Evolutionary conservation across 2,329 filamentous ascomycete species (phyloP).

Genomic region (Diplodia scrobiculata): DNA sequence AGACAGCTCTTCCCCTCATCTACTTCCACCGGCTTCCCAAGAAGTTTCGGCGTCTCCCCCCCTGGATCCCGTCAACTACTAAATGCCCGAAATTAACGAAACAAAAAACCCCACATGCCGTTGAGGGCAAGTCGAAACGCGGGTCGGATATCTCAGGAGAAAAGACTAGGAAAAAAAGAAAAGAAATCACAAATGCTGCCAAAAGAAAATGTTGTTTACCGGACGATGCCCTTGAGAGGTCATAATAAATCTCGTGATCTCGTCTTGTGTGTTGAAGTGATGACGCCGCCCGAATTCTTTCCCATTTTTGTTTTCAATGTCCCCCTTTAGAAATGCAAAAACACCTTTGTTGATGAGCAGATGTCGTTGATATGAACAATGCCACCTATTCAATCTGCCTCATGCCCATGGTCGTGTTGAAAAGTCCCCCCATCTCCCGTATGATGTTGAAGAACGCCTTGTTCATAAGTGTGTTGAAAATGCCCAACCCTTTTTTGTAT

Average conservation of each 20-base stretch:
- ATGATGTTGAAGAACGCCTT: constrained; percentile 13
- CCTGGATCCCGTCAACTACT: background rate
- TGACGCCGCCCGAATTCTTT: background rate
- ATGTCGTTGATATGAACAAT: constrained; percentile 1
- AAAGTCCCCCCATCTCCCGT: background rate
- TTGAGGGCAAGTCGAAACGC: constrained; percentile 15
- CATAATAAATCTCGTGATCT: constrained; percentile 14
- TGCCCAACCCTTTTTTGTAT: constrained; percentile 11
- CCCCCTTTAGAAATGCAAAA: constrained; percentile 7
- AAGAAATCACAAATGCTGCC: background rate
- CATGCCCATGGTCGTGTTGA: constrained; percentile 7
- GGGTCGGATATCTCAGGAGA: constrained; percentile 25
- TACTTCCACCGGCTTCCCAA: background rate
- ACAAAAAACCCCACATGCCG: constrained; percentile 12
- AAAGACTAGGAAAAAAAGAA: background rate
- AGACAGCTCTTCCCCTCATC: background rate
- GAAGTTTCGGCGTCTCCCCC: background rate
- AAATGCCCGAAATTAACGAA: background rate
- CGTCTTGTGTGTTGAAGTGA: constrained; percentile 23
- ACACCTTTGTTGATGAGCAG: constrained; percentile 7
- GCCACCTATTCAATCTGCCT: background rate
- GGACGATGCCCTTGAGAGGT: background rate
- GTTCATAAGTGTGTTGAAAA: constrained; percentile 16
- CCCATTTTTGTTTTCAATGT: background rate
- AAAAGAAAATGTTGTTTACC: background rate